A percentile compares a stretch with the other conserved stretches of the same genome.
These are phyloP conservation scores for Elsinoe necatrix DNA, from an alignment of 2,329 filamentous ascomycete genomes.

Conservation along the genomic window DNA sequence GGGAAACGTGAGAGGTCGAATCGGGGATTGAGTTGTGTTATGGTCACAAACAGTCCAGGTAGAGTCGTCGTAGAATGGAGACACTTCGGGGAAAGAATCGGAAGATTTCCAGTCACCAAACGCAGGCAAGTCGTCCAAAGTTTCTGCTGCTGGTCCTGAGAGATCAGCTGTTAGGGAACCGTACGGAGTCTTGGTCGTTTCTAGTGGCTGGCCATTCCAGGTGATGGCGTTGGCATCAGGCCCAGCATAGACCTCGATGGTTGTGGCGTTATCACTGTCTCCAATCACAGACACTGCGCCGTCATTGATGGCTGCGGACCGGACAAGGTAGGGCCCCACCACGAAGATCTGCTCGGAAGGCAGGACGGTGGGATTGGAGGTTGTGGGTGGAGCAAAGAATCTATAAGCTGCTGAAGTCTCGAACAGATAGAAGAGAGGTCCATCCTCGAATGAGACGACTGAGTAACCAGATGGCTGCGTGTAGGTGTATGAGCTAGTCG, in stretches of 20 bases:
- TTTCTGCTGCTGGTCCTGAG: conserved; percentile 21
- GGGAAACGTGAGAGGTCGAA: conserved; percentile 32
- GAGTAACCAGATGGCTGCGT: conserved; percentile 20
- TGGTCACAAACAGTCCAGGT: conserved; percentile 38
- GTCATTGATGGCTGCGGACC: conserved; percentile 31
- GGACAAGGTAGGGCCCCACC: conserved; percentile 36
- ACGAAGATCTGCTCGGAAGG: conserved; percentile 40
- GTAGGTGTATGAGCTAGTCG: conserved; percentile 14
- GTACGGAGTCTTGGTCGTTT: conserved; percentile 29
- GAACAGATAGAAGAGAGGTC: conserved; percentile 44
- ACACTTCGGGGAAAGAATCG: conserved; percentile 44
- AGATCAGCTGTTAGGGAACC: conserved; percentile 30
- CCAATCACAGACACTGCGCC: conserved; percentile 27
- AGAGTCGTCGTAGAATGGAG: conserved; percentile 37
- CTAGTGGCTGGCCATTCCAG: conserved; percentile 33
- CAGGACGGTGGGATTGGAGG: conserved; percentile 36
- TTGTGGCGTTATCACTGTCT: conserved; percentile 31
- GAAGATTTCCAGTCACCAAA: conserved; percentile 40
- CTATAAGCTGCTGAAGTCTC: conserved; percentile 48
- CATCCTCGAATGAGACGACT: conserved; percentile 43
- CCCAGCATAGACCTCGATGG: conserved; percentile 33
- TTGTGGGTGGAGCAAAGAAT: conserved; percentile 47
- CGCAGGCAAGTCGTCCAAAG: conserved; percentile 31
- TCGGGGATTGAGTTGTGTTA: conserved; percentile 29
- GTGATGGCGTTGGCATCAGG: conserved; percentile 28